Evolutionary conservation across 1,284 basidiomycete genomes (phyloP).

Genomic region (Dichomitus squalens): DNA sequence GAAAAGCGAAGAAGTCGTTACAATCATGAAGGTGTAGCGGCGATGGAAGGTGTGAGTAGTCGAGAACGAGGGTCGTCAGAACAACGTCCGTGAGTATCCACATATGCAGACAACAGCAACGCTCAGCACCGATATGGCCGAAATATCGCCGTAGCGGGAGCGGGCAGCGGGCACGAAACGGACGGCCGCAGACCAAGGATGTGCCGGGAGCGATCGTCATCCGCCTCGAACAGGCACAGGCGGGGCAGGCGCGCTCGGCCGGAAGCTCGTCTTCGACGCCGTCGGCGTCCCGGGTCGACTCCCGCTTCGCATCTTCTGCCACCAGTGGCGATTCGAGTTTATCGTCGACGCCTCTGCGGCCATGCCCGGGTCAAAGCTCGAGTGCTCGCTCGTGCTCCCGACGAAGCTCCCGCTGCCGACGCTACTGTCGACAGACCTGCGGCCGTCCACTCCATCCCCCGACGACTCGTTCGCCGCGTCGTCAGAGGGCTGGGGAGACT

Average conservation of each 20-base stretch:
- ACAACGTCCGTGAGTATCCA: not conserved
- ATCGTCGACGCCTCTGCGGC: constrained; percentile 11
- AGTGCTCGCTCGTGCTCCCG: constrained; percentile 21
- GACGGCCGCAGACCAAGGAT: no score
- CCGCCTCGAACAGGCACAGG: constrained; percentile 18
- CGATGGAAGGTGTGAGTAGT: not conserved
- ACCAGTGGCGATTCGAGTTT: constrained; percentile 28
- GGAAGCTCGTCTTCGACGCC: constrained; percentile 11
- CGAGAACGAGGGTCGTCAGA: not conserved
- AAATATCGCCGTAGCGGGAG: not conserved
- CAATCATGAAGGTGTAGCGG: constrained; percentile 12
- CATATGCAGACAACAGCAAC: constrained; percentile 1
- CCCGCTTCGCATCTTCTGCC: constrained; percentile 29
- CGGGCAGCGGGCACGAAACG: not conserved
- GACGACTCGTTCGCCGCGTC: constrained; percentile 10
- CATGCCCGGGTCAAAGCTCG: constrained; percentile 13
- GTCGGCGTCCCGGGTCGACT: constrained; percentile 23
- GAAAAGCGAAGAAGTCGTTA: constrained; percentile 7
- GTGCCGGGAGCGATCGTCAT: not conserved
- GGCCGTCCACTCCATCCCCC: constrained; percentile 14
- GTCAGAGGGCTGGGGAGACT: not conserved
- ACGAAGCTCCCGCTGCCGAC: constrained; percentile 22
- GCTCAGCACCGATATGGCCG: not conserved
- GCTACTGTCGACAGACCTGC: constrained; percentile 29
- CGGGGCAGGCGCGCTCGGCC: constrained; percentile 21